phyloP scores from a whole-genome alignment of 305 asterid genomes.

The Coffea humblotiana region DNA sequence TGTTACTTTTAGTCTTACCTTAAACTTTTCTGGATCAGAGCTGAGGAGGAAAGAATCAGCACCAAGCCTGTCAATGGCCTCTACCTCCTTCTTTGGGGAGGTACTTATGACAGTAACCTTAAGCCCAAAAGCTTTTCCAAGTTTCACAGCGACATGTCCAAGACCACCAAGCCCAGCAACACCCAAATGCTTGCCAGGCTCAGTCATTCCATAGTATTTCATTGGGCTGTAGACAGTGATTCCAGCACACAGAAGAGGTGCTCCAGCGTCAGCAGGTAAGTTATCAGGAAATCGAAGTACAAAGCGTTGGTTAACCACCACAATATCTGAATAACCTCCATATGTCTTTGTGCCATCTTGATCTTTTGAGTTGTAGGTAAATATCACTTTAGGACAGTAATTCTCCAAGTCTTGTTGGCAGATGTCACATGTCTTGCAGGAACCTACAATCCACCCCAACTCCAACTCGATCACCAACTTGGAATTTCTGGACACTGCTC shows the following conservation, averaged over 20 bases:
- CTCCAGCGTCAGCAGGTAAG: conserved; percentile 47
- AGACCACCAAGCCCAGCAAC: conserved; percentile 74
- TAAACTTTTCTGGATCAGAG: conserved; percentile 43
- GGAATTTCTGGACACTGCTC: conserved; percentile 43
- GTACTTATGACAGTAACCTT: conserved; percentile 70
- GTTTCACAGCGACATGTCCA: conserved; percentile 74
- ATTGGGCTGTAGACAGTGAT: conserved; percentile 68
- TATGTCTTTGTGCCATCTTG: conserved; percentile 51
- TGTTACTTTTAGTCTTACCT: conserved; percentile 29
- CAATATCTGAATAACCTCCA: conserved; percentile 59
- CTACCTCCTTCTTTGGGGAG: conserved; percentile 45
- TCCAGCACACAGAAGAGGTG: conserved; percentile 73
- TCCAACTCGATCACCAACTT: conserved; percentile 59
- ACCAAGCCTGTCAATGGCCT: conserved; percentile 55
- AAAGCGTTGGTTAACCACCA: conserved; percentile 52
- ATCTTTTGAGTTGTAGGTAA: conserved; percentile 40
- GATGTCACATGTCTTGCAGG: conserved; percentile 49
- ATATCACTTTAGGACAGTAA: conserved; percentile 43
- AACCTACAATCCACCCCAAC: conserved; percentile 55
- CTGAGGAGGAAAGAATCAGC: conserved; percentile 59
- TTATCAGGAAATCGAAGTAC: conserved; percentile 57
- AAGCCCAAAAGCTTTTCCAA: conserved; percentile 70
- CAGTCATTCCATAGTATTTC: conserved; percentile 65
- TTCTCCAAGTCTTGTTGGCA: conserved; percentile 55
- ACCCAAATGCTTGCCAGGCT: conserved; percentile 62